Percentiles rank a stretch among this genome's conserved stretches.
phyloP scores from a whole-genome alignment of 805 yeast species.

The Candida maltosa region DNA sequence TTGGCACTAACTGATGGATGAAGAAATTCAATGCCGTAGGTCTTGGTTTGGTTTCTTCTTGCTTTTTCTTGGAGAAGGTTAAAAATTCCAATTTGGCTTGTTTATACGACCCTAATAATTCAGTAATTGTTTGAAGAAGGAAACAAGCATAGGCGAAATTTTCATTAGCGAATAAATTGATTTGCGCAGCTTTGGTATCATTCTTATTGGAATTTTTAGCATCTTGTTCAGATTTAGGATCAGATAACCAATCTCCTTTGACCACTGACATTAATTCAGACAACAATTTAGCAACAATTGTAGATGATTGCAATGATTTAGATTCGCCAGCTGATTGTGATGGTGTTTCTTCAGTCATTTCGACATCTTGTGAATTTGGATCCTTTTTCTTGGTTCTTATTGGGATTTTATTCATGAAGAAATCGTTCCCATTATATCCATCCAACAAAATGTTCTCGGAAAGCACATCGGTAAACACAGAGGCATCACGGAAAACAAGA shows the following conservation, averaged over 20 bases:
- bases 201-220: conserved; percentile 10
- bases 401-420: conserved; percentile 18
- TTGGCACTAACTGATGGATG: conserved; percentile 68
- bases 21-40: conserved; percentile 75
- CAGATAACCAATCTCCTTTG: conserved; percentile 35
- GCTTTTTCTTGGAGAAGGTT: conserved; percentile 63
- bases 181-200: conserved; percentile 16
- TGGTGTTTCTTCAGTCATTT: conserved; percentile 26
- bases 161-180: conserved; percentile 45
- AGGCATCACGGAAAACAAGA: conserved; percentile 48
- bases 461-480: conserved; percentile 43
- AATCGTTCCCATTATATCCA: conserved; percentile 36
- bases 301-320: conserved; percentile 32
- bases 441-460: conserved; percentile 41
- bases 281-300: conserved; percentile 61
- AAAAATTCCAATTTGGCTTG: conserved; percentile 79
- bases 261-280: conserved; percentile 57
- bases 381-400: conserved; percentile 12
- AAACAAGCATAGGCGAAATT: conserved; percentile 66
- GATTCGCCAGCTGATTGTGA: conserved; percentile 1
- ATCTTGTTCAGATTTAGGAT: conserved; percentile 20
- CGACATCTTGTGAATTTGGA: conserved; percentile 18
- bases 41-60: conserved; percentile 57
- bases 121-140: conserved; percentile 64
- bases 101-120: conserved; percentile 73